Percentiles rank a stretch among this genome's conserved stretches.
Conservation (phyloP, 345 rosid species). For the Lagerstroemia speciosa region DNA sequence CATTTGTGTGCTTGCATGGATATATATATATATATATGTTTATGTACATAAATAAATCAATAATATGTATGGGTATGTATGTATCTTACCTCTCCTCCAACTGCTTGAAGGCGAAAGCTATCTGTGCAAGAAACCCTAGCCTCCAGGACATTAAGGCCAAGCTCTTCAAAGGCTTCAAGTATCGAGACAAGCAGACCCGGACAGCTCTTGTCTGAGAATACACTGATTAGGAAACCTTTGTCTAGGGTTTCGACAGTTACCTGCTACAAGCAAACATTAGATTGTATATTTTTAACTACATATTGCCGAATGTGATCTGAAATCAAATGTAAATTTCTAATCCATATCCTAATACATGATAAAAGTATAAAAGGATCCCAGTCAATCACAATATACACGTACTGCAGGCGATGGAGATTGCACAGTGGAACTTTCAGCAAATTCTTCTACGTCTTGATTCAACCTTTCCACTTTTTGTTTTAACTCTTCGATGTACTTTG, state of each 20-base stretch:
- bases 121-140: conserved; percentile 96
- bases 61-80: not conserved
- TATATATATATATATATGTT: no score
- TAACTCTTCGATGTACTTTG: conserved; percentile 69
- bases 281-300: no score
- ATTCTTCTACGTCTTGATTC: conserved; percentile 36
- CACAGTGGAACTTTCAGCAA: conserved; percentile 27
- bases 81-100: conserved; percentile 58
- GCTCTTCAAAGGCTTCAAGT: conserved; percentile 76
- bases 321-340: not conserved
- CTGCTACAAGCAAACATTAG: conserved; percentile 20
- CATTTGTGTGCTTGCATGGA: no score
- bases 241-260: conserved; percentile 78
- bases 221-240: conserved; percentile 65
- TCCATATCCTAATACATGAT: no score
- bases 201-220: conserved; percentile 48
- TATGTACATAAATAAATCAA: not conserved
- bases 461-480: conserved; percentile 60
- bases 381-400: not conserved
- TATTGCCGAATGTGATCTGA: no score
- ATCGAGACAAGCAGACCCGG: conserved; percentile 72
- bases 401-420: conserved; percentile 36
- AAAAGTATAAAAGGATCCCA: no score
- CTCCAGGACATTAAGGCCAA: conserved; percentile 67
- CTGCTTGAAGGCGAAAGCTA: conserved; percentile 57